These are phyloP conservation scores for Chlorophyllum brunneum DNA, from an alignment of 768 basidiomycete genomes.

Conservation along the genomic window DNA sequence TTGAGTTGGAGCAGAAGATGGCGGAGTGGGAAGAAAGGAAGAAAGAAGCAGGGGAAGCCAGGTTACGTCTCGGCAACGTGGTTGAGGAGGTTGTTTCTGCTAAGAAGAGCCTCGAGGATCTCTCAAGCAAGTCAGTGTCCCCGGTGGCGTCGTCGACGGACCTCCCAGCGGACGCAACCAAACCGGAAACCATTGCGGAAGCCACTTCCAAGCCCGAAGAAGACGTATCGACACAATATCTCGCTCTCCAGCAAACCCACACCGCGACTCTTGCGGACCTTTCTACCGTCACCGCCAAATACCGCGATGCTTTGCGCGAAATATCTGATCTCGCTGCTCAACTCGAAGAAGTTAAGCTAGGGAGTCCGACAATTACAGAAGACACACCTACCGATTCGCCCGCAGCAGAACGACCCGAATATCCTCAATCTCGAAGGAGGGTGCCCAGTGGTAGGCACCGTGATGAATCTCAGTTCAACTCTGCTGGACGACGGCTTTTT, in stretches of 20 bases:
- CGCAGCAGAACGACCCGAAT: slow-evolving; percentile 38
- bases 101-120: slow-evolving; percentile 58
- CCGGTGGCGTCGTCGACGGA: slow-evolving; percentile 20
- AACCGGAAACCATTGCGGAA: slow-evolving; percentile 8
- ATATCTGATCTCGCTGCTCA: slow-evolving; percentile 93
- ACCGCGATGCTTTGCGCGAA: slow-evolving; percentile 83
- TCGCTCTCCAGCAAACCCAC: slow-evolving; percentile 77
- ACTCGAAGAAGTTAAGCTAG: slow-evolving; percentile 80
- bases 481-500: slow-evolving; percentile 67
- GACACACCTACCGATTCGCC: slow-evolving; percentile 34
- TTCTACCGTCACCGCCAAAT: slow-evolving; percentile 74
- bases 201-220: slow-evolving; percentile 27
- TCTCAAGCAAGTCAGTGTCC: slow-evolving; percentile 22
- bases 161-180: slow-evolving; percentile 21
- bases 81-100: slow-evolving; percentile 71
- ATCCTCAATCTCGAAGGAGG: slow-evolving; percentile 45
- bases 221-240: slow-evolving; percentile 56
- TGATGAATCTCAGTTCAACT: slow-evolving; percentile 51
- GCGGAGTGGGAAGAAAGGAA: slow-evolving; percentile 73
- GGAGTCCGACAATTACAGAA: slow-evolving; percentile 38
- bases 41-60: slow-evolving; percentile 61
- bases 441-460: slow-evolving; percentile 45
- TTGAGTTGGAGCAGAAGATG: slow-evolving; percentile 75
- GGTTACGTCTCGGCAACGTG: slow-evolving; percentile 61
- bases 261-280: slow-evolving; percentile 77